Evolutionary conservation across 2,329 filamentous ascomycete genomes (phyloP).

Genomic region (Talaromyces funiculosus): DNA sequence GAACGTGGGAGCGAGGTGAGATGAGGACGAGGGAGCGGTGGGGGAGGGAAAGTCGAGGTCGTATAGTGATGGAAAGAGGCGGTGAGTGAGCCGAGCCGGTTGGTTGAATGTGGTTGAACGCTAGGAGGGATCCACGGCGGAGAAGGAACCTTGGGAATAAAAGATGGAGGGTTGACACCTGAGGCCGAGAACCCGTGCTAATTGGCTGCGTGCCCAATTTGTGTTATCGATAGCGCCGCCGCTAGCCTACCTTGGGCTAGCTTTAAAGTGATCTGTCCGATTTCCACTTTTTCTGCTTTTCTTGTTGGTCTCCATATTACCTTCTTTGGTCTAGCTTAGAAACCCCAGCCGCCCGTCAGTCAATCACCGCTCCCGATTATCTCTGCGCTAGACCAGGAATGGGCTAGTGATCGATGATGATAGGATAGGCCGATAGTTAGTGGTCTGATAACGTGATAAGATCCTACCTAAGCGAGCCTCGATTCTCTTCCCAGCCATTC

Average conservation of each 20-base stretch:
- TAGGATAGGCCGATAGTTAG: neutral
- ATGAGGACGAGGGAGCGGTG: conserved; percentile 33
- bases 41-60: conserved; percentile 19
- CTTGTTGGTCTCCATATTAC: conserved; percentile 2
- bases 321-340: neutral
- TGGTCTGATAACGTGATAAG: conserved; percentile 1
- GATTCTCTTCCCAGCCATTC: neutral
- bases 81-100: conserved; percentile 31
- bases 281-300: conserved; percentile 3
- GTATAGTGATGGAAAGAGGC: conserved; percentile 31
- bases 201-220: conserved; percentile 2
- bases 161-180: conserved; percentile 8
- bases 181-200: neutral
- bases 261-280: conserved; percentile 6
- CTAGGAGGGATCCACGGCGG: conserved; percentile 22
- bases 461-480: neutral
- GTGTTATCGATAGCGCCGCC: conserved; percentile 20
- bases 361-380: neutral
- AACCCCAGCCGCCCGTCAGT: neutral
- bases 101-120: conserved; percentile 25
- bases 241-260: neutral
- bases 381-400: neutral
- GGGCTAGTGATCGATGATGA: neutral
- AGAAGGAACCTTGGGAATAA: neutral
- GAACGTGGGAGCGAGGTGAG: conserved; percentile 22